Base-by-base conservation (phyloP, 2,329 filamentous ascomycete species). In the Ophioceras dolichostomum region DNA sequence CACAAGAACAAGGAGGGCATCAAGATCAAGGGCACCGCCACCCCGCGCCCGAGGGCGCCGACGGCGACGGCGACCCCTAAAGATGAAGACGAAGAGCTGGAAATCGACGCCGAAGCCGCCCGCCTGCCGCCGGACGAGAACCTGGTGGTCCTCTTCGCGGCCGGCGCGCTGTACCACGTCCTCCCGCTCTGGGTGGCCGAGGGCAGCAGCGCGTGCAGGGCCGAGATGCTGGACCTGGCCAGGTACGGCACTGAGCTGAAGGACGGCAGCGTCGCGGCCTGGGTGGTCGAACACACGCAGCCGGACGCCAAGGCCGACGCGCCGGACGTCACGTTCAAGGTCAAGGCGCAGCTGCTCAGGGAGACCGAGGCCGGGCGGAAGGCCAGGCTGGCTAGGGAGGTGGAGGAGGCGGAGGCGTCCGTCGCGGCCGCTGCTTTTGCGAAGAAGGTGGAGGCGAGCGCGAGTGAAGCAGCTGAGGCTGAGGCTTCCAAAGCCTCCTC, bases 241-340 rank as follows among this genome's bases (percentile, higher is more conserved):
- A 53, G 48, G 32, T 58, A 58, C 44, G 45, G 42, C n/a, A 33
- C 47, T 4, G 38, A 38, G 14, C 47, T 51, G 2, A 32, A 14
- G 14, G 37, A 28, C 43, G 59, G 40, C 35, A 68, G 43, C 43
- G 51, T 43, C 5, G 65, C 83, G 0, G 60, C 60, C 36, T 59
- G 60, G 10, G 61, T 76, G 0, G 67, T 94, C 1, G 64, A 60
- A 12, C 64, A 67, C 39, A 65, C 94, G 10, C 65, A 68, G 26
- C 47, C 36, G 10, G 36, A 32, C 36, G 16, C 22, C 7, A 27
- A 17, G 5, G 21, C 26, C 88, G 10, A 16, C 9, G 33, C 37
- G 28, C 32, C 42, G 4, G 39, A 28, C 19, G 40, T 44, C 22
- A 39, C 22, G 4, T 46, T 46, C 22, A 46, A 39, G 3, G 38